phyloP scores from a whole-genome alignment of 768 basidiomycete species.

The Macrolepiota dolichaula region DNA sequence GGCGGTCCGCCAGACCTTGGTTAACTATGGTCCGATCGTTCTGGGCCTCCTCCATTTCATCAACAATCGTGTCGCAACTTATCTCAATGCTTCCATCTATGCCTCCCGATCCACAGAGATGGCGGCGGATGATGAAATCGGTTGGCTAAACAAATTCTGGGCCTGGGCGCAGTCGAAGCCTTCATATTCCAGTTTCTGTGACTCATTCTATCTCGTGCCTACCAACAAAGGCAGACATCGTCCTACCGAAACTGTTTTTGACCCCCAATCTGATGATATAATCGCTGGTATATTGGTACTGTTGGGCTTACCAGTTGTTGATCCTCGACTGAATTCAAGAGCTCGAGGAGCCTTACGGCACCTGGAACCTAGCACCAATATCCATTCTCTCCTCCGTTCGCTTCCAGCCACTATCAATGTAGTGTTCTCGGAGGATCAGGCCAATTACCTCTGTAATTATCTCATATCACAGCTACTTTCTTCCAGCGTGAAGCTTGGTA shows the following conservation, averaged over 20 bases:
- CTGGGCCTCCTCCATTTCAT: slow-evolving; percentile 31
- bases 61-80: slow-evolving; percentile 22
- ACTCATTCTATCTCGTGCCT: slow-evolving; percentile 27
- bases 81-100: slow-evolving; percentile 19
- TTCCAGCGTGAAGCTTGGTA: slow-evolving; percentile 4
- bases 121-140: slow-evolving; percentile 16
- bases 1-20: not conserved
- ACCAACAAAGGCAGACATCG: slow-evolving; percentile 25
- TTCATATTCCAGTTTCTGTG: slow-evolving; percentile 8
- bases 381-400: slow-evolving; percentile 27
- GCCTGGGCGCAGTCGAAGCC: slow-evolving; percentile 32
- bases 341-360: slow-evolving; percentile 12
- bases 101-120: not conserved
- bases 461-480: slow-evolving; percentile 1
- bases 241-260: slow-evolving; percentile 26
- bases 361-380: slow-evolving; percentile 1
- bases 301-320: slow-evolving; percentile 32
- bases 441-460: not conserved
- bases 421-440: not conserved
- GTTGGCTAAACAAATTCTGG: slow-evolving; percentile 42
- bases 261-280: not conserved
- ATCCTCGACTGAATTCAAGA: slow-evolving; percentile 19
- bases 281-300: slow-evolving; percentile 18
- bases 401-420: slow-evolving; percentile 9
- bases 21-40: slow-evolving; percentile 15